Evolutionary conservation across 495 filamentous ascomycete species (phyloP).

Genomic region (Echria macrotheca): DNA sequence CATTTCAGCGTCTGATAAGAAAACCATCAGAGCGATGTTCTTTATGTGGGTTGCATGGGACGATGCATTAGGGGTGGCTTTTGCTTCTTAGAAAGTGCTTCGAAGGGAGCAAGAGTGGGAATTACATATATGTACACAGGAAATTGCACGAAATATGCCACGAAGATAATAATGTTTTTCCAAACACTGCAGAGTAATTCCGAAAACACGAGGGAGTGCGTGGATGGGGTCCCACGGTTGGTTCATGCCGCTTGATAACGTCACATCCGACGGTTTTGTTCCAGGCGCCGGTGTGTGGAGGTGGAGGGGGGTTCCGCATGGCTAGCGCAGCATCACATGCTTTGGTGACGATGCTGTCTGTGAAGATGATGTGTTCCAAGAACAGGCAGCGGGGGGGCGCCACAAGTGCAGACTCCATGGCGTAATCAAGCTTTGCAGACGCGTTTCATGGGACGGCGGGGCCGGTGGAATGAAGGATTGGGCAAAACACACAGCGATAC

Average conservation of each 20-base stretch:
- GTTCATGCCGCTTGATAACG: too few relatives aligned
- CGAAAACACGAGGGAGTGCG: too few relatives aligned
- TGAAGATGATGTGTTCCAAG: slow-evolving; percentile 11
- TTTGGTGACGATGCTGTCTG: slow-evolving; percentile 16
- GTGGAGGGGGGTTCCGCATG: slow-evolving; percentile 7
- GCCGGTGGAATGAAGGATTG: too few relatives aligned
- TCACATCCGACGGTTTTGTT: slow-evolving; percentile 8
- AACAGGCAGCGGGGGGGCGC: neutral
- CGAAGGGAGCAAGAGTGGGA: slow-evolving; percentile 20
- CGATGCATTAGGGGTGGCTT: slow-evolving; percentile 13
- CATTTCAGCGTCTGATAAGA: slow-evolving; percentile 6
- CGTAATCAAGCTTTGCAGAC: too few relatives aligned
- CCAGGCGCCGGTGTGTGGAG: neutral
- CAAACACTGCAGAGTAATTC: neutral
- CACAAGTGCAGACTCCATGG: neutral
- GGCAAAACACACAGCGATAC: too few relatives aligned
- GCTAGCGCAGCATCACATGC: slow-evolving; percentile 24
- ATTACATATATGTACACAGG: slow-evolving; percentile 1
- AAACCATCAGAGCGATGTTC: slow-evolving; percentile 2
- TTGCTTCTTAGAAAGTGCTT: slow-evolving; percentile 28
- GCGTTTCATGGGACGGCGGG: too few relatives aligned
- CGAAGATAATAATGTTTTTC: neutral
- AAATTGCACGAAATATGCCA: slow-evolving; percentile 4
- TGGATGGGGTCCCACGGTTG: too few relatives aligned
- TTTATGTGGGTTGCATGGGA: neutral